phyloP scores from a whole-genome alignment of 1,284 basidiomycete species.

The Sporisorium reilianum region DNA sequence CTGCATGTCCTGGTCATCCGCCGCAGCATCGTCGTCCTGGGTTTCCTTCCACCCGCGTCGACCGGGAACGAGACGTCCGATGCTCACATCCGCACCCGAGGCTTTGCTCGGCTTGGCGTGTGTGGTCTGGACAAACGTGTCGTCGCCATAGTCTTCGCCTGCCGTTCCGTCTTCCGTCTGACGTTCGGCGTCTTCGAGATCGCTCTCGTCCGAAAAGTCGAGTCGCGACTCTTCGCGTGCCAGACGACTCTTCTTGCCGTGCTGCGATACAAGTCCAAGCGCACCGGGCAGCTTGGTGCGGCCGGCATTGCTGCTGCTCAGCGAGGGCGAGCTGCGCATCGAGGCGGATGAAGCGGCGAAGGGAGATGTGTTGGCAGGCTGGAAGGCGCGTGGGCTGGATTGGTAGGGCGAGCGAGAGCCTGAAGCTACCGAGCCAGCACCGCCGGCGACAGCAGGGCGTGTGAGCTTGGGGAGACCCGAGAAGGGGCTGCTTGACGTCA shows the following conservation, averaged over 20 bases:
- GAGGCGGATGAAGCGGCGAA: conserved; percentile 28
- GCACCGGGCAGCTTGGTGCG: conserved; percentile 31
- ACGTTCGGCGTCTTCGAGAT: conserved; percentile 17
- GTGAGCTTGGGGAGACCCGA: conserved; percentile 51
- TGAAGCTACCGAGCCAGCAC: conserved; percentile 24
- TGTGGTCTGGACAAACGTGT: conserved; percentile 36
- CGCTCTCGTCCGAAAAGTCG: conserved; percentile 15
- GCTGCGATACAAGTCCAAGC: conserved; percentile 41
- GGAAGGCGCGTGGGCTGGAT: conserved; percentile 34
- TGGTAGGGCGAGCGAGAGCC: conserved; percentile 30
- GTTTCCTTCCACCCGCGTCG: conserved; percentile 36
- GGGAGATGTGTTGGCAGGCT: conserved; percentile 35
- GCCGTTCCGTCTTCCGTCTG: conserved; percentile 9
- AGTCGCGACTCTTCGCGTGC: conserved; percentile 14
- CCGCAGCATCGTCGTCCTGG: conserved; percentile 16
- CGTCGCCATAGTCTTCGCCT: conserved; percentile 19
- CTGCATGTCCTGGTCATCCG: conserved; percentile 9
- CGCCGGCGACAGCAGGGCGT: conserved; percentile 11
- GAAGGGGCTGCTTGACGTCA: conserved; percentile 52
- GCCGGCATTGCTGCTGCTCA: conserved; percentile 3
- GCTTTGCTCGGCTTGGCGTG: neutral
- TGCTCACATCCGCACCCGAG: conserved; percentile 12
- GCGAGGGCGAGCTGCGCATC: conserved; percentile 31
- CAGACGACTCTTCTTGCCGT: conserved; percentile 37
- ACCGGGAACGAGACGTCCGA: conserved; percentile 45